Conservation (phyloP, 2,329 filamentous ascomycete species). For the Ophiostoma sp. region DNA sequence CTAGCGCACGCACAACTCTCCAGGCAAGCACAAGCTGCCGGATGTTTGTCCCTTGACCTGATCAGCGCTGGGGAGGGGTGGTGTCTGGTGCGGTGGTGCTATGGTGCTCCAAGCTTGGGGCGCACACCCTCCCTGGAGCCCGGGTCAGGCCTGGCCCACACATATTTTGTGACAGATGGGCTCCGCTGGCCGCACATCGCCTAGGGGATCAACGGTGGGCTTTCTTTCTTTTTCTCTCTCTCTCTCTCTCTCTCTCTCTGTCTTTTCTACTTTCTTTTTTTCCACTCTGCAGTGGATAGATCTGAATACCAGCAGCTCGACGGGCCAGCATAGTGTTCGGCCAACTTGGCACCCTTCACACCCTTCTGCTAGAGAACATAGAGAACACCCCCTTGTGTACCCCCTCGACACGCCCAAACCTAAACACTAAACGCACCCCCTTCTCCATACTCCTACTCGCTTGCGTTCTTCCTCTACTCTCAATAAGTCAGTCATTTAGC, state of each 20-base stretch:
- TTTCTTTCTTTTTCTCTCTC: constrained; percentile 29
- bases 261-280: not conserved
- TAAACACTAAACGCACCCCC: not conserved
- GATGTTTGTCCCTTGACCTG: constrained; percentile 27
- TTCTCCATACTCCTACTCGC: constrained; percentile 11
- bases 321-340: not conserved
- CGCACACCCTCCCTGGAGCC: constrained; percentile 10
- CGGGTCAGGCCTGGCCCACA: constrained; percentile 30
- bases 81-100: not conserved
- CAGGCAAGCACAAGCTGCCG: not conserved
- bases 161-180: constrained; percentile 51
- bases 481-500: not conserved
- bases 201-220: constrained; percentile 39
- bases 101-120: not conserved
- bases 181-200: constrained; percentile 38
- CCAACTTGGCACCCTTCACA: not conserved
- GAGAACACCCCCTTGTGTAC: not conserved
- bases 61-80: constrained; percentile 25
- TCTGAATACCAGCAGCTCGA: constrained; percentile 12
- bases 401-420: not conserved
- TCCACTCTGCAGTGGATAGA: constrained; percentile 15
- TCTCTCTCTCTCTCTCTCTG: not conserved
- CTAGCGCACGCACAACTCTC: too few relatives aligned
- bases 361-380: not conserved
- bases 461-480: constrained; percentile 2